These are phyloP conservation scores for Phytophthora palmivora DNA, from an alignment of 352 stramenopile species.

Conservation along the genomic window DNA sequence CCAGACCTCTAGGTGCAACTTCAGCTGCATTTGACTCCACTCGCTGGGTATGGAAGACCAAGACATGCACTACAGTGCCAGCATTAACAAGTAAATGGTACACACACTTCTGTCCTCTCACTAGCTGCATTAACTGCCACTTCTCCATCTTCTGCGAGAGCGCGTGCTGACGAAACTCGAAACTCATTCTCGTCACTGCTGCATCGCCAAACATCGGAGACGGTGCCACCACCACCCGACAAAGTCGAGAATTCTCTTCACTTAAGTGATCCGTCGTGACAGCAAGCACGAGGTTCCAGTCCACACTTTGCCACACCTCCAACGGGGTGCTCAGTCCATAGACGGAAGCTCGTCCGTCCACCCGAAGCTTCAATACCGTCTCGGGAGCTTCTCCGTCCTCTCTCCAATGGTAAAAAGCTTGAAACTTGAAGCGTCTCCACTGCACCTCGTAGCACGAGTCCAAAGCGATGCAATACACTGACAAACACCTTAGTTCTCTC, in stretches of 20 bases:
- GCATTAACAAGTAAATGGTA: conserved; percentile 63
- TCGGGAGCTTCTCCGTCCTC: conserved; percentile 14
- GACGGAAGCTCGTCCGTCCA: conserved; percentile 18
- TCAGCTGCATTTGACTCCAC: neutral
- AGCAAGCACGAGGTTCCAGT: conserved; percentile 54
- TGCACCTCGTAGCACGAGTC: conserved; percentile 49
- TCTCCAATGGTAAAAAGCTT: conserved; percentile 16
- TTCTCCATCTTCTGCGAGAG: conserved; percentile 41
- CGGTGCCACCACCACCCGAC: conserved; percentile 53
- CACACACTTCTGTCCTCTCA: conserved; percentile 5
- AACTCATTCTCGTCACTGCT: conserved; percentile 42
- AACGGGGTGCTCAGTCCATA: conserved; percentile 40
- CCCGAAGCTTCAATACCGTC: conserved; percentile 24
- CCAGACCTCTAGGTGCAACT: conserved; percentile 9
- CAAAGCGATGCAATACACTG: conserved; percentile 63
- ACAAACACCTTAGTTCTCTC: neutral
- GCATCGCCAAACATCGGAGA: conserved; percentile 34
- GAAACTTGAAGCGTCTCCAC: conserved; percentile 50
- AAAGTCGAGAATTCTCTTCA: conserved; percentile 29
- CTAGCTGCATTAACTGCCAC: conserved; percentile 59
- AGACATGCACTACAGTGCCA: conserved; percentile 43
- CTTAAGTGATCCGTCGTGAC: conserved; percentile 38
- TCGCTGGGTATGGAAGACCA: conserved; percentile 40
- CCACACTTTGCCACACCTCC: conserved; percentile 66
- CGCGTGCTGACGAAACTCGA: conserved; percentile 41